Percentiles rank a stretch among this genome's conserved stretches.
Evolutionary conservation across 164 flowering plant species (phyloP).

Genomic region (Vitis labrusca): DNA sequence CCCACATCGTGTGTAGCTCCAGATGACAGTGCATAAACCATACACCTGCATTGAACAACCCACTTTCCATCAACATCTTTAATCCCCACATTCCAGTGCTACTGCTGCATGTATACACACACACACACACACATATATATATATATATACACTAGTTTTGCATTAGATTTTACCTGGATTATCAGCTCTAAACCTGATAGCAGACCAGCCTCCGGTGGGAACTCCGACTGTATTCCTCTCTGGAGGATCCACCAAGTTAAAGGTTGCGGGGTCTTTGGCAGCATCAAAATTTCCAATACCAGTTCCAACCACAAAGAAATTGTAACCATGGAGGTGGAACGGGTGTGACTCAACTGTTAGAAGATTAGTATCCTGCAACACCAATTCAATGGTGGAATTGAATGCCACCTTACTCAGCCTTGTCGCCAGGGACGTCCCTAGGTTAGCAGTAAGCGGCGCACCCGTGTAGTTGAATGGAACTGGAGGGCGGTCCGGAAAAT

Average conservation of each 20-base stretch:
- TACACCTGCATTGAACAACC: too few relatives aligned
- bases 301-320: conserved; percentile 32
- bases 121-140: too few relatives aligned
- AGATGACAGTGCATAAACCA: too few relatives aligned
- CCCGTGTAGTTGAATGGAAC: conserved; percentile 23
- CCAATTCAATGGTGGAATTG: conserved; percentile 22
- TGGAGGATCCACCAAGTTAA: conserved; percentile 34
- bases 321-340: conserved; percentile 38
- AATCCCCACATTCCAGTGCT: too few relatives aligned
- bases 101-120: too few relatives aligned
- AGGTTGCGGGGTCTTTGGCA: conserved; percentile 26
- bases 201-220: conserved; percentile 27
- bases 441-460: conserved; percentile 16
- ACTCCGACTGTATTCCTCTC: conserved; percentile 30
- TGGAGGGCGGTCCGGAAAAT: conserved; percentile 24
- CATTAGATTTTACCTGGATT: conserved; percentile 19
- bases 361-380: conserved; percentile 26
- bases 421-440: conserved; percentile 15
- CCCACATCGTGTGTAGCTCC: too few relatives aligned
- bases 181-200: conserved; percentile 24
- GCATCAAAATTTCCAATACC: conserved; percentile 37
- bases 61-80: too few relatives aligned
- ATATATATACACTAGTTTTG: too few relatives aligned
- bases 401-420: conserved; percentile 14
- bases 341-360: conserved; percentile 37